These are phyloP conservation scores for Phalaenopsis equestris DNA, from an alignment of 106 monocot genomes.

Conservation along the genomic window DNA sequence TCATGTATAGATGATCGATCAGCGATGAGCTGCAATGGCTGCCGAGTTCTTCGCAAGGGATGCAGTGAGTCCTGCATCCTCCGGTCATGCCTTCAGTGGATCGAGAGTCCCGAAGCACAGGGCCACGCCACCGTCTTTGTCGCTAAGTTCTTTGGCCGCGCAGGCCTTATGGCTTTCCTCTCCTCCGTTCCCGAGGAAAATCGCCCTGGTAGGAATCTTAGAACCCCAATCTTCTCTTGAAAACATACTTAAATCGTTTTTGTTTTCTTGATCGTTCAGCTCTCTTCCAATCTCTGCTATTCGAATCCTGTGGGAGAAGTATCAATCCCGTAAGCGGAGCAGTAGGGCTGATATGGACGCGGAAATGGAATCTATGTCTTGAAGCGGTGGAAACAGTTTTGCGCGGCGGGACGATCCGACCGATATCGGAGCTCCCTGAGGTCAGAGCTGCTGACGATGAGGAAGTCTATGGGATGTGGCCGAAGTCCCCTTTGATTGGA, in stretches of 20 bases:
- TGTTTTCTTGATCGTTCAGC: conserved; percentile 19
- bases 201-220: conserved; percentile 27
- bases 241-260: not conserved
- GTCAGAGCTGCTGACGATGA: not conserved
- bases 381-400: conserved; percentile 75
- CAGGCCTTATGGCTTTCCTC: conserved; percentile 55
- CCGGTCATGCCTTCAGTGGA: conserved; percentile 59
- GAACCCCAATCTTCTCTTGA: not conserved
- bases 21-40: conserved; percentile 80
- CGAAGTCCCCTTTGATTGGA: not conserved
- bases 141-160: conserved; percentile 80
- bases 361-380: conserved; percentile 78
- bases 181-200: conserved; percentile 42
- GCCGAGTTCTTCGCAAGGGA: conserved; percentile 64
- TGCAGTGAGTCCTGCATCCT: conserved; percentile 72
- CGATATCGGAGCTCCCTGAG: conserved; percentile 21
- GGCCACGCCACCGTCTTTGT: conserved; percentile 75
- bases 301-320: conserved; percentile 73
- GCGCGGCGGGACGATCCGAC: conserved; percentile 45
- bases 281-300: conserved; percentile 76
- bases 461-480: not conserved
- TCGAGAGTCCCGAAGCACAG: conserved; percentile 62
- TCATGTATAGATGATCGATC: not conserved
- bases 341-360: conserved; percentile 63
- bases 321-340: conserved; percentile 86